Evolutionary conservation across 2,329 filamentous ascomycete species (phyloP), one percentile per base, ranked within the genome.

Genomic region (Trichophyton simii): DNA sequence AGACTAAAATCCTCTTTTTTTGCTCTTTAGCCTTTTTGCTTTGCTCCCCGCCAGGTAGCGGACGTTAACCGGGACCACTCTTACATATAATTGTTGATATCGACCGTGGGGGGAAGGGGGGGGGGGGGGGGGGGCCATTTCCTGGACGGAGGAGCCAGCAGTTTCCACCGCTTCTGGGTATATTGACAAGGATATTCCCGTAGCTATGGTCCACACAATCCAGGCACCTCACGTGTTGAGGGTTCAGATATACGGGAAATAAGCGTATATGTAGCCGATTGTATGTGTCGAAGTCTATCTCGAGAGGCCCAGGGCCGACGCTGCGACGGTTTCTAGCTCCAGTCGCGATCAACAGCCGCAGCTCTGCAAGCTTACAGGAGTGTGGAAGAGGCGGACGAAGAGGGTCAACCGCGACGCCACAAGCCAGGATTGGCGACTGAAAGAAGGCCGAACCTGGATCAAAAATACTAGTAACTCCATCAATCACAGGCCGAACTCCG

Each of bases 281-380:
- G 34, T 36, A 36, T 36, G 5, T 28, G 28, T 28, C 25, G 25
- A 36, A 36, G 34, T 36, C 34, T 48, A 48, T 22, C 8, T 25
- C 25, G 50, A 28, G 28, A 28, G 28, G 25, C 22, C 22, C 28
- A 55, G 50, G 15, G 50, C 50, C 28, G 50, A 55, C 31, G 31
- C 50, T 36, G 50, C 50, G 50, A 55, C 50, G 50, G 50, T 55
- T 55, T 55, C 50, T 36, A 20, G 50, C 15, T 28, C 50, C 28
- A 55, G 50, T 55, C 50, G 50, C 50, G 50, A 55, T 55, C 50
- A 55, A 55, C 50, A 55, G 50, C 50, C 50, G 50, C 50, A 55
- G 50, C 50, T 55, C 41, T 36, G 50, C 28, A 18, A 28, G 50
- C 28, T 55, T 8, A 34, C 50, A n/a, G 18, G 18, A 18, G 50